Base-by-base conservation (phyloP, 768 basidiomycete genomes). In the Lactifluus subvellereus region DNA sequence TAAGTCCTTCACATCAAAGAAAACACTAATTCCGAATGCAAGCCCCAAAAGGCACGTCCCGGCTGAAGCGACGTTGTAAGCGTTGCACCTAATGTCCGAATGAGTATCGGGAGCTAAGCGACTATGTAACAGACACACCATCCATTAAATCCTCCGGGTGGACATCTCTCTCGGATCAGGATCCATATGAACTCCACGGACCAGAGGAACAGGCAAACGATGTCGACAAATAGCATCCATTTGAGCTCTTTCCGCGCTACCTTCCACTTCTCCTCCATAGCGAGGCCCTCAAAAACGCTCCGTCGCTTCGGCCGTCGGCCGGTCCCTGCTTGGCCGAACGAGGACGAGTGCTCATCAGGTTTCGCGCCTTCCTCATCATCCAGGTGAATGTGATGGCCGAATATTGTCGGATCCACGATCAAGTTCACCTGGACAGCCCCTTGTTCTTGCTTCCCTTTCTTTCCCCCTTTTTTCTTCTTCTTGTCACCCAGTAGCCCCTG, bases 381-480 rank as follows among this genome's bases (percentile, higher is more conserved):
- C 13, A 14, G 62, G 22, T 20, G 16, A 68, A 72, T 8, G 73
- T 73, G 74, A 71, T 57, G 69, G 57, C 35, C 76, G 63, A 89
- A 85, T 61, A 82, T 80, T 7, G 76, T 76, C 7, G 87, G 87
- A 68, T 88, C 86, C 35, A 88, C 84, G 63, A 88, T 88, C 50
- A 88, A 76, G 71, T 89, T 89, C 54, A 88, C 85, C 63, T 89
- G 87, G 2, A 89, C 82, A 68, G 82, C 81, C 6, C 79, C 78
- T 38, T 68, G 73, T 11, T 69, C 75, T 6, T 64, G 61, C 20
- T 63, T 57, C 11, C 71, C 71, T 37, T 72, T 74, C 68, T 72
- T 74, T n/a, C 74, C 75, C 48, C 76, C 77, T 40, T 75, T 74
- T 38, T 73, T 75, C 65, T 78, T 77, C 68, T 76, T 77, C 22